phyloP scores from a whole-genome alignment of 371 early-diverging fungal species.

The Rhizomucor miehei region DNA sequence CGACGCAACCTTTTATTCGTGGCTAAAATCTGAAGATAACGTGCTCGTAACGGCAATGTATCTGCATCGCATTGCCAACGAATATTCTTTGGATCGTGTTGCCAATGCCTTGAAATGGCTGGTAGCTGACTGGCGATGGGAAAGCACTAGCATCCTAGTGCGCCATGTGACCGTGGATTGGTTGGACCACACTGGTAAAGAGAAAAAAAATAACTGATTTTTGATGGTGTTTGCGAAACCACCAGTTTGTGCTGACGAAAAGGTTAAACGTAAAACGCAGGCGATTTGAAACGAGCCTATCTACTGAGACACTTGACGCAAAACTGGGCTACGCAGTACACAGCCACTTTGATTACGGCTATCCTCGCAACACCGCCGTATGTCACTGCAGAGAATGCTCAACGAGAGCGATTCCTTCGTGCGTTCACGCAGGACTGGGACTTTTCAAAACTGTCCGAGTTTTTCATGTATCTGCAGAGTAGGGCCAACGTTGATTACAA shows the following conservation, averaged over 20 bases:
- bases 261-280: too few relatives aligned
- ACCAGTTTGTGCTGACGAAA: not conserved
- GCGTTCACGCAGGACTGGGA: slow-evolving; percentile 74
- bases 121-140: slow-evolving; percentile 66
- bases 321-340: slow-evolving; percentile 61
- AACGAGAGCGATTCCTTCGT: slow-evolving; percentile 63
- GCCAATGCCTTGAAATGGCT: slow-evolving; percentile 73
- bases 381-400: slow-evolving; percentile 23
- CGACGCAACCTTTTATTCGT: slow-evolving; percentile 71
- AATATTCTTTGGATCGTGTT: slow-evolving; percentile 67
- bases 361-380: slow-evolving; percentile 39
- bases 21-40: slow-evolving; percentile 74
- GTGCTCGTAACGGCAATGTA: slow-evolving; percentile 69
- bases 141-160: slow-evolving; percentile 61
- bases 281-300: slow-evolving; percentile 52
- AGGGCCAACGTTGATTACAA: slow-evolving; percentile 68
- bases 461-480: slow-evolving; percentile 69
- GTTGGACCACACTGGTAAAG: slow-evolving; percentile 37
- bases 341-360: slow-evolving; percentile 47
- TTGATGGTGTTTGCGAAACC: too few relatives aligned
- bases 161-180: slow-evolving; percentile 69
- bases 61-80: slow-evolving; percentile 71
- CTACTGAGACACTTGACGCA: slow-evolving; percentile 54
- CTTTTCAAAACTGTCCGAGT: slow-evolving; percentile 74
- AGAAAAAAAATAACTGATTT: not conserved